Evolutionary conservation across 371 early-diverging fungal genomes (phyloP), one percentile per base, ranked within the genome.

Genomic region (Entomophthora muscae): DNA sequence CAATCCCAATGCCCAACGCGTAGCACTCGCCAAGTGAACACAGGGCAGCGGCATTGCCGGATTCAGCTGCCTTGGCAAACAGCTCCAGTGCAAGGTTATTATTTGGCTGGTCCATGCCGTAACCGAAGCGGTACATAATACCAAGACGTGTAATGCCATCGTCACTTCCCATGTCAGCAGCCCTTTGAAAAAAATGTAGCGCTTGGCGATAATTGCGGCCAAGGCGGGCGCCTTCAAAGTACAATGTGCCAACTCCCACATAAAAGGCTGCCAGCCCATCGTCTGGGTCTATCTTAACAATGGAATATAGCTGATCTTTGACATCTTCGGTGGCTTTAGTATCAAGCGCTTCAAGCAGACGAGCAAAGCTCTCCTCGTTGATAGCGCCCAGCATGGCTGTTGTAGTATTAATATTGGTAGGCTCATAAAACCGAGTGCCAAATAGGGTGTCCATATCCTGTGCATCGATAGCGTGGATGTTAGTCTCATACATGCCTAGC

Each of bases 11-110:
- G 1, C 87, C 90, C 32, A 72, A 69, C 32, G 85, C 90, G 69
- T 92, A 89, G 77, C 92, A 83, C 5, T 84, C 88, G 26, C 88
- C 86, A 2, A 95, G 75, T 57, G 89, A 88, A 55, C 91, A 78
- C 72, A 86, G 83, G 28, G 91, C 90, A 60, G 83, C 83, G 7
- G 85, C 79, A 53, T 85, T 76, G 64, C 86, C 77, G 42, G 72
- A 71, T 2, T 66, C 73, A 1, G 83, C 82, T 12, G 84, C 70
- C 52, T 68, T 68, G 17, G 32, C 55, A 62, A 67, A 78, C 71
- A 67, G 76, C 63, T 63, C 32, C 23, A 76, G 61, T 1, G 86
- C 93, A 63, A 71, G 61, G 5, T 63, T 58, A 42, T 76, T 72
- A 65, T 89, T 73, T 58, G 76, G 64, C n/a, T 70, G 71, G 10